Evolutionary conservation across 345 rosid species (phyloP), one percentile per base, ranked within the genome.

Genomic region (Citrus australasica): DNA sequence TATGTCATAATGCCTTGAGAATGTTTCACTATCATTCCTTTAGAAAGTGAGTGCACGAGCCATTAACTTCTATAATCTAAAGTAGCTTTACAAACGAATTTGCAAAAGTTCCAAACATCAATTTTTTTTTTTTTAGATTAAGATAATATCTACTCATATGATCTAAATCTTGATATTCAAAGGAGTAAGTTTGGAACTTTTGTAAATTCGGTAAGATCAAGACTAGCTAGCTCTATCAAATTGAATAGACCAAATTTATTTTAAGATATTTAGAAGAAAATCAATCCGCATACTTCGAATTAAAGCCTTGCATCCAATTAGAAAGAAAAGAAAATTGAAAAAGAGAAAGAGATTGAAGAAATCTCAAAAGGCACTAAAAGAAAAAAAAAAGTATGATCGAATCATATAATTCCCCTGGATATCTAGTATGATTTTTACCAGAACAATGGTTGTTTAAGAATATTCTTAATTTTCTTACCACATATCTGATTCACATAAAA

Each of bases 381-480:
- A 42, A 22, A 74, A 60, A 70, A 55, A 75, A 35, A 17, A 37
- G 48, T 59, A 71, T 17, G 38, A 75, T 48, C 67, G 81, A 78
- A 80, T 73, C 61, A 58, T 71, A 70, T 67, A 66, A 48, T 48
- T 61, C 66, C 6, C 37, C 21, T 56, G 48, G 25, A 71, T 60
- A 37, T 67, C 17, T 10, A 24, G 27, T 33, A 16, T 83, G 60
- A 73, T 73, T 53, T 67, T 75, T 32, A 75, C 75, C 11, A 32
- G 17, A 76, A 67, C 38, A 37, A 38, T 79, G 76, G 51, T 60
- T 6, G 40, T 53, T 64, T 71, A 35, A 24, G 81, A 80, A 78
- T 70, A 80, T 83, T 73, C 81, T 70, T 37, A 35, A 22, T 30
- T 58, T 74, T 22, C 7, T 78, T 51, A 77, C 73, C n/a, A 33